phyloP scores from a whole-genome alignment of 2,329 filamentous ascomycete species.

The Elsinoe ampelina region DNA sequence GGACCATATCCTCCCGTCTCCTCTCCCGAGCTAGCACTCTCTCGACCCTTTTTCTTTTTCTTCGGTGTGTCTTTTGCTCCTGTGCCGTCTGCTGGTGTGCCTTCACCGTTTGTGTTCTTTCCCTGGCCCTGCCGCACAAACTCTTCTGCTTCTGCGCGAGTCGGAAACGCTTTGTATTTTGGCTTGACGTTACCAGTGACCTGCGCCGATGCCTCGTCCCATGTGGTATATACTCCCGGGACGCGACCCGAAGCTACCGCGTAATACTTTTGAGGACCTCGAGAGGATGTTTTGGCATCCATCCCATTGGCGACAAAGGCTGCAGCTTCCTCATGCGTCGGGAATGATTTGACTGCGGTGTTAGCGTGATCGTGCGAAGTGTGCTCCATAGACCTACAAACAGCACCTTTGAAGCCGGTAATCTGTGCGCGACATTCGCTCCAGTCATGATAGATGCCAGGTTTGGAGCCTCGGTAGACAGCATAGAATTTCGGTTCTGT shows the following conservation, averaged over 20 bases:
- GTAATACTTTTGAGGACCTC: conserved; percentile 46
- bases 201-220: conserved; percentile 62
- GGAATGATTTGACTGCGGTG: conserved; percentile 69
- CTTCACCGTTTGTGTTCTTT: conserved; percentile 12
- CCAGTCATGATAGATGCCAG: conserved; percentile 57
- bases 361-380: not conserved
- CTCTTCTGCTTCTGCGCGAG: conserved; percentile 59
- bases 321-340: conserved; percentile 63
- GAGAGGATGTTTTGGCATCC: conserved; percentile 25
- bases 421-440: conserved; percentile 53
- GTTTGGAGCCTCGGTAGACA: conserved; percentile 49
- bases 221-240: conserved; percentile 55
- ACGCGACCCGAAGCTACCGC: conserved; percentile 49
- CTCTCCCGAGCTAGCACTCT: not conserved
- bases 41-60: conserved; percentile 33
- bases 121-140: conserved; percentile 50
- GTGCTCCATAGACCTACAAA: conserved; percentile 24
- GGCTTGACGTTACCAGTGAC: conserved; percentile 63
- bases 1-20: conserved; percentile 36
- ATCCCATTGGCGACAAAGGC: conserved; percentile 59
- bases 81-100: conserved; percentile 18
- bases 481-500: conserved; percentile 50
- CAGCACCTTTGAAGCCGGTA: conserved; percentile 45
- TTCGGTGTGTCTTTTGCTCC: conserved; percentile 32
- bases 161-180: conserved; percentile 43